Conservation (phyloP, 2,329 filamentous ascomycete species). For the Ophiostoma angusticollis region DNA sequence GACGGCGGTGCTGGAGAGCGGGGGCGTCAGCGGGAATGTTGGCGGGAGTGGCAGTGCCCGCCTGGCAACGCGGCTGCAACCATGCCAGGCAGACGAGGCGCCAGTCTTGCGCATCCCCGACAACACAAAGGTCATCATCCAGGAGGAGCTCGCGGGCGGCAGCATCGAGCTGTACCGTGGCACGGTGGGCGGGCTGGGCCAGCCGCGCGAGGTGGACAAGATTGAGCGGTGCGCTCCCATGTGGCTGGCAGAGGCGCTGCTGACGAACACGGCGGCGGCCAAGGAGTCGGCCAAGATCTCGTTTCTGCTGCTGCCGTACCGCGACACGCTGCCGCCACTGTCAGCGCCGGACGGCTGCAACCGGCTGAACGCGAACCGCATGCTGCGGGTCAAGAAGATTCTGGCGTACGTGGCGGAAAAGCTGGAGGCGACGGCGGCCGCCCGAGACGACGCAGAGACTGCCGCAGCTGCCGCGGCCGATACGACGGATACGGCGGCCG, state of each 20-base stretch:
- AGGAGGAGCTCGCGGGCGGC: slow-evolving; percentile 55
- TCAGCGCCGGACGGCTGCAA: slow-evolving; percentile 69
- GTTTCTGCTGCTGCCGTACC: slow-evolving; percentile 75
- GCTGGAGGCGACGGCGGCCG: slow-evolving; percentile 43
- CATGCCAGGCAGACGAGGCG: slow-evolving; percentile 59
- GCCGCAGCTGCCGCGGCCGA: neutral
- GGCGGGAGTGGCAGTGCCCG: no score
- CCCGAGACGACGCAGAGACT: slow-evolving; percentile 12
- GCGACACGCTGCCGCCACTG: slow-evolving; percentile 62
- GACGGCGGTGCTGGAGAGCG: no score
- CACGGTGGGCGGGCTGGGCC: slow-evolving; percentile 62
- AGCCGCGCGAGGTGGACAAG: slow-evolving; percentile 53
- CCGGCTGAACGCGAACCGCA: slow-evolving; percentile 87
- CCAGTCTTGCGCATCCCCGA: slow-evolving; percentile 58
- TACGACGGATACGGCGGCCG: neutral
- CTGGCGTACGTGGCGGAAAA: slow-evolving; percentile 83
- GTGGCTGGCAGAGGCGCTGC: slow-evolving; percentile 82
- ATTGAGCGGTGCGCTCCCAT: slow-evolving; percentile 79
- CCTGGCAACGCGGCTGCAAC: slow-evolving; percentile 48
- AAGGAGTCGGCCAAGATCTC: slow-evolving; percentile 97
- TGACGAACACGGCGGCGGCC: slow-evolving; percentile 66
- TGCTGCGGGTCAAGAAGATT: slow-evolving; percentile 93
- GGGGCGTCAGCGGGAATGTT: no score
- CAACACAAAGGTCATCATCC: slow-evolving; percentile 54
- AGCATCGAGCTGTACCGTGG: slow-evolving; percentile 83